Evolutionary conservation across 139 green algal genomes (phyloP), one percentile per base, ranked within the genome.

Genomic region (Medakamo hakoo): DNA sequence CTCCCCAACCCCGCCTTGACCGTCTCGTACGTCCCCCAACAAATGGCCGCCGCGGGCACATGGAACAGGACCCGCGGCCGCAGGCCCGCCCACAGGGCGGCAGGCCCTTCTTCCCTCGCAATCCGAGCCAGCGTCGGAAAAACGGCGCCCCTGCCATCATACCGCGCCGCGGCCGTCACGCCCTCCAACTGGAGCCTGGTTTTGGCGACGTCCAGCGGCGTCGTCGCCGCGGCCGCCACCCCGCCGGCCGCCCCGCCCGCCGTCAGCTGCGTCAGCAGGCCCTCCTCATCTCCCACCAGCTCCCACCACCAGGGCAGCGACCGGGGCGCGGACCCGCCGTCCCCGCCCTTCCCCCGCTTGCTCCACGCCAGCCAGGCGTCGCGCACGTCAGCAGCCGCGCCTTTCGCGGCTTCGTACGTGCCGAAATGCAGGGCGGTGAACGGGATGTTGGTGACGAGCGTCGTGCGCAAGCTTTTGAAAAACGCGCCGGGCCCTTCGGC

Each of bases 401-500:
- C 86, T 76, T 98, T 98, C 25, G 70, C 69, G 1, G 69, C 78
- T 62, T 98, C 92, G 72, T 98, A 98, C 24, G 82, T 78, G 1
- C 78, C 71, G 72, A 98, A 95, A 71, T 98, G 86, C 52, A 98
- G 73, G 2, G 90, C 82, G 0, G 84, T 94, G 80, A 91, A 96
- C 3, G 92, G 92, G 25, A 98, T 73, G 74, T 98, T 98, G 90
- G 96, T 97, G 22, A 97, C 57, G 0, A 98, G 68, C 61, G 86
- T 94, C 18, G 85, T 93, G 62, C 74, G 74, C 64, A 95, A 97
- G 3, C 82, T 93, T 19, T 73, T 76, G 74, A 86, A 99, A 30
- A 99, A 91, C 2, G 88, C 85, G 0, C 60, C 27, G 21, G 87
- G 4, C 1, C 93, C 93, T 52, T 94, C 88, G 21, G 84, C 29